Base-by-base conservation (phyloP, 495 filamentous ascomycete genomes). In the Neurospora sublineolata region DNA sequence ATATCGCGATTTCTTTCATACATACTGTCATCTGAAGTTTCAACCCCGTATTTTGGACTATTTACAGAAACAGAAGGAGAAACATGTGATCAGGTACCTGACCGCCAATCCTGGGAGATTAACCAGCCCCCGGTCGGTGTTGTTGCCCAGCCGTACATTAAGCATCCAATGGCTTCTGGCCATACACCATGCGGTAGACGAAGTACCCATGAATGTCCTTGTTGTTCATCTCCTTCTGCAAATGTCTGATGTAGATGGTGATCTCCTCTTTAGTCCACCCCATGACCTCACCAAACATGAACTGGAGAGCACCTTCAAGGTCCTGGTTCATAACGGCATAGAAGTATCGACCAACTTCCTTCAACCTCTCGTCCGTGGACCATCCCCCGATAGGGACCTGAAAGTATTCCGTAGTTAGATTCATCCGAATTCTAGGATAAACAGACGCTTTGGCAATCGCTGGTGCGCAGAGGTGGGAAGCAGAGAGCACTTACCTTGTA, bases 301-400 rank as follows among this genome's bases (percentile, higher is more conserved):
- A 80, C 74, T 36, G 40, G 5, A 40, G 16, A 67, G 18, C 11
- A 69, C 72, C 73, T 30, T 80, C 80, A 1, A 78, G 38, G 44
- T 80, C 80, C 52, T 78, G 71, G 52, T 76, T 74, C 0, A 80
- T 68, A 20, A 68, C 73, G 20, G 73, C 60, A 20, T 76, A 72
- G 11, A 71, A 71, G 69, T 72, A 79, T 40, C 73, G 68, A 0
- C 86, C 86, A 37, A 87, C 75, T 73, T 86, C 81, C 70, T 84
- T 85, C 64, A 84, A 52, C 37, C 80, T 79, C 83, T 84, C 85
- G 4, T 80, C 77, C 8, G 80, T 23, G 4, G 60, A n/a, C 69
- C 71, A 72, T 23, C 10, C 36, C 0, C 42, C 44, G 1, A 72
- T 3, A 1, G 71, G 71, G 37, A 72, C 27, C 67, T 46, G 9